Percentiles rank a stretch among this genome's conserved stretches.
phyloP scores from a whole-genome alignment of 2,329 filamentous ascomycete species.

The Periconia digitata region DNA sequence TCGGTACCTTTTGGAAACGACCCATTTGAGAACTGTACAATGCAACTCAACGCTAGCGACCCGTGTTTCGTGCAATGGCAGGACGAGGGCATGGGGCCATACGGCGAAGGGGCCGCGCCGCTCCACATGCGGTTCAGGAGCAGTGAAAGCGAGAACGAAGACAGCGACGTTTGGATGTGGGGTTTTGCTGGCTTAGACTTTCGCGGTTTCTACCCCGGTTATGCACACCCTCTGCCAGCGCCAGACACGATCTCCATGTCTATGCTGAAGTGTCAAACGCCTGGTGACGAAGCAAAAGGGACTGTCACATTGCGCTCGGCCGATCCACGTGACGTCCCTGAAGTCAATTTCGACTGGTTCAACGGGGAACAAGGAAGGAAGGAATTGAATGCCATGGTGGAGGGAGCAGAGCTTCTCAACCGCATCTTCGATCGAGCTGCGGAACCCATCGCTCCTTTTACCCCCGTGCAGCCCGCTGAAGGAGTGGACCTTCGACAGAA shows the following conservation, averaged over 20 bases:
- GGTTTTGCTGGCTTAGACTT: slow-evolving; percentile 16
- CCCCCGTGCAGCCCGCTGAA: not conserved
- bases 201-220: slow-evolving; percentile 47
- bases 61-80: slow-evolving; percentile 37
- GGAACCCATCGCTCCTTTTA: not conserved
- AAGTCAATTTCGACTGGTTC: slow-evolving; percentile 45
- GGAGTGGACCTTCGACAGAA: not conserved
- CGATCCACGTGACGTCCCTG: slow-evolving; percentile 62
- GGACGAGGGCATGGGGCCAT: slow-evolving; percentile 32
- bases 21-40: slow-evolving; percentile 34
- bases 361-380: not conserved
- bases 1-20: slow-evolving; percentile 3
- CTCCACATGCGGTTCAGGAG: slow-evolving; percentile 22
- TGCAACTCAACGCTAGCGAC: slow-evolving; percentile 47
- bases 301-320: slow-evolving; percentile 59
- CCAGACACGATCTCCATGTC: slow-evolving; percentile 47
- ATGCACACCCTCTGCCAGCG: not conserved
- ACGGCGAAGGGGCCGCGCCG: slow-evolving; percentile 20
- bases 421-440: not conserved
- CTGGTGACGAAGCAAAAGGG: slow-evolving; percentile 54
- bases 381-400: slow-evolving; percentile 1
- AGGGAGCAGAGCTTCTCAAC: not conserved
- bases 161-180: slow-evolving; percentile 9
- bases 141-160: slow-evolving; percentile 29
- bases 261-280: slow-evolving; percentile 59